phyloP scores from a whole-genome alignment of 345 rosid genomes.

The Citrus trifoliata region DNA sequence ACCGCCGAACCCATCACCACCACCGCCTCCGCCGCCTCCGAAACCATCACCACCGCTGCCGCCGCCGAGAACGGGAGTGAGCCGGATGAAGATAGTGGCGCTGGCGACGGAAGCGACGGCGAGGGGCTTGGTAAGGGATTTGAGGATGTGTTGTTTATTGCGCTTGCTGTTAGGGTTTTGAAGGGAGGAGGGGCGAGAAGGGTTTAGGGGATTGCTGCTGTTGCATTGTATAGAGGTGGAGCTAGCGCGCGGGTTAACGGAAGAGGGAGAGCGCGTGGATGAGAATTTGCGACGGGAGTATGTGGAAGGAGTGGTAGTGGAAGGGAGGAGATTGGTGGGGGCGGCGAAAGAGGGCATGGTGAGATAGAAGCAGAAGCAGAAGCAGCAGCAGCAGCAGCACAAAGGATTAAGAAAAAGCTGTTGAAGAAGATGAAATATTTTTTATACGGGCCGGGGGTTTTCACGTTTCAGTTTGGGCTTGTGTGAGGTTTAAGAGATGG shows the following conservation, averaged over 20 bases:
- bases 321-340: conserved; percentile 26
- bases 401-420: background rate
- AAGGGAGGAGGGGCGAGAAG: conserved; percentile 3
- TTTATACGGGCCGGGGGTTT: background rate
- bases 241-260: conserved; percentile 22
- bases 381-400: background rate
- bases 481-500: background rate
- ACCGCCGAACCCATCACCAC: conserved; percentile 42
- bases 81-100: conserved; percentile 50
- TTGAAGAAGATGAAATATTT: background rate
- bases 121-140: conserved; percentile 40
- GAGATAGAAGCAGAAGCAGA: background rate
- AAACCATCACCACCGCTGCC: conserved; percentile 26
- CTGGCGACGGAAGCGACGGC: conserved; percentile 42
- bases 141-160: conserved; percentile 22
- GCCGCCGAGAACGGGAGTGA: conserved; percentile 31
- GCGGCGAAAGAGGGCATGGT: conserved; percentile 48
- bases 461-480: background rate
- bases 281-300: conserved; percentile 4
- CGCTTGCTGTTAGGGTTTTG: conserved; percentile 21
- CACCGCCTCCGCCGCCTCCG: conserved; percentile 36
- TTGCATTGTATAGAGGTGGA: conserved; percentile 32
- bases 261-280: conserved; percentile 17
- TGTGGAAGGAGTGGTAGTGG: conserved; percentile 29
- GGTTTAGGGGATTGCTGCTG: background rate